Evolutionary conservation across 2,329 filamentous ascomycete species (phyloP).

Genomic region (Claviceps humidiphila): DNA sequence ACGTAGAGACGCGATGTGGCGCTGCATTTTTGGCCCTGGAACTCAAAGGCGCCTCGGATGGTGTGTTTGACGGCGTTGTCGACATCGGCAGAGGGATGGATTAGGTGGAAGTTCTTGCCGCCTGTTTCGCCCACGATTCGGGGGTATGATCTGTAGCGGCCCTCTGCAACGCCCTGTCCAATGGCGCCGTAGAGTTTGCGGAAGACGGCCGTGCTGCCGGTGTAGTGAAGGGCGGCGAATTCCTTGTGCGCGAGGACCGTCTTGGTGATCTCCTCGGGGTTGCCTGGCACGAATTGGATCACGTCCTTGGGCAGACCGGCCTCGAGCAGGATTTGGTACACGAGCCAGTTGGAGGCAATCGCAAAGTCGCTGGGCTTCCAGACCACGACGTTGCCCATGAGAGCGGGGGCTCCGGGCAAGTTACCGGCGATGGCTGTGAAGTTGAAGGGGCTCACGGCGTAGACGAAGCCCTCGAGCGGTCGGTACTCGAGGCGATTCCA

Average conservation of each 20-base stretch:
- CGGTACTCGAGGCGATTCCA: slow-evolving; percentile 91
- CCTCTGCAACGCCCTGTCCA: slow-evolving; percentile 65
- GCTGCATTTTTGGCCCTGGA: slow-evolving; percentile 84
- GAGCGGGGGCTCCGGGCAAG: slow-evolving; percentile 65
- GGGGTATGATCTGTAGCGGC: slow-evolving; percentile 73
- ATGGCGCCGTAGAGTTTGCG: slow-evolving; percentile 79
- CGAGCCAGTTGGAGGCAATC: slow-evolving; percentile 79
- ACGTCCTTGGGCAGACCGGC: slow-evolving; percentile 81
- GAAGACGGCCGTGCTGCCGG: slow-evolving; percentile 85
- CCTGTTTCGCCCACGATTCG: slow-evolving; percentile 84
- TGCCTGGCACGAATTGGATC: slow-evolving; percentile 85
- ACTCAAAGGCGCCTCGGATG: slow-evolving; percentile 79
- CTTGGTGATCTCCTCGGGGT: slow-evolving; percentile 72
- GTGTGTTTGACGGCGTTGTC: slow-evolving; percentile 71
- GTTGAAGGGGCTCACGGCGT: slow-evolving; percentile 90
- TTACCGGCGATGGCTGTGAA: slow-evolving; percentile 93
- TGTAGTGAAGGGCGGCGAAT: slow-evolving; percentile 90
- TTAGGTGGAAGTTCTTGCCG: slow-evolving; percentile 84
- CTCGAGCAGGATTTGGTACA: slow-evolving; percentile 83
- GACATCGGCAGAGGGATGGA: slow-evolving; percentile 66
- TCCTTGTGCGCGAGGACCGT: slow-evolving; percentile 62
- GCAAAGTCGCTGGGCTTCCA: slow-evolving; percentile 94
- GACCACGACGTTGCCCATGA: slow-evolving; percentile 88
- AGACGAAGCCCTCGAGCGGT: slow-evolving; percentile 87
- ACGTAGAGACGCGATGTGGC: slow-evolving; percentile 73